Conservation (phyloP, 768 basidiomycete species). For the Boletus pseudo-olivaceus region DNA sequence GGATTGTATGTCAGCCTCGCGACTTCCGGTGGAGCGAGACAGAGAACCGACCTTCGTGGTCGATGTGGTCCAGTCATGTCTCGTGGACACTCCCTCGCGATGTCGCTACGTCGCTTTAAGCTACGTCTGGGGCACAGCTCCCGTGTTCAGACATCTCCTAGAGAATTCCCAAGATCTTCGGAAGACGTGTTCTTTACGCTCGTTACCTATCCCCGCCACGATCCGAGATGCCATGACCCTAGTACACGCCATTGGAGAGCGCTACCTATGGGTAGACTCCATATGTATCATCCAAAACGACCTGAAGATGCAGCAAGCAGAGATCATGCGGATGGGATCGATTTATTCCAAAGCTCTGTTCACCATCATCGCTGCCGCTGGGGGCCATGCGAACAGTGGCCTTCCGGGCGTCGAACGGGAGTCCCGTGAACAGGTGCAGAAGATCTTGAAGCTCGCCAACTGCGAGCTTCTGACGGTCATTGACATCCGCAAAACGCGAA, state of each 20-base stretch:
- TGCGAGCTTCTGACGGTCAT: slow-evolving; percentile 13
- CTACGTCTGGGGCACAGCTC: slow-evolving; percentile 19
- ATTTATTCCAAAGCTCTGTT: slow-evolving; percentile 19
- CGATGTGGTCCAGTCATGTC: slow-evolving; percentile 13
- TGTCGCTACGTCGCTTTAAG: slow-evolving; percentile 25
- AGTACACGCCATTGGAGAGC: slow-evolving; percentile 16
- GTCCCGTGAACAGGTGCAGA: slow-evolving; percentile 8
- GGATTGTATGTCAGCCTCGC: slow-evolving; percentile 3
- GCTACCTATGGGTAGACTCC: slow-evolving; percentile 27
- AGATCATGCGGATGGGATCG: slow-evolving; percentile 20
- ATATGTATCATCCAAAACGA: slow-evolving; percentile 24
- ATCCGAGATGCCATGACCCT: slow-evolving; percentile 24
- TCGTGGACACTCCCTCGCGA: slow-evolving; percentile 13
- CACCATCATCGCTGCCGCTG: slow-evolving; percentile 19
- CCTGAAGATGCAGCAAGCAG: slow-evolving; percentile 10
- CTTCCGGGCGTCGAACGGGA: slow-evolving; percentile 5
- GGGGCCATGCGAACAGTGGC: slow-evolving; percentile 7
- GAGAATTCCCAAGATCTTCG: slow-evolving; percentile 5
- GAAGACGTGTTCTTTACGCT: background rate
- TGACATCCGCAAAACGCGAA: background rate
- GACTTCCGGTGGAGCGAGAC: background rate
- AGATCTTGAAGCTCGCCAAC: slow-evolving; percentile 4
- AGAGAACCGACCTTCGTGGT: slow-evolving; percentile 7
- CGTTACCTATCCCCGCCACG: slow-evolving; percentile 15
- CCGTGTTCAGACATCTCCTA: slow-evolving; percentile 10